Evolutionary conservation across 768 basidiomycete genomes (phyloP).

Genomic region (Suillus fuscotomentosus): DNA sequence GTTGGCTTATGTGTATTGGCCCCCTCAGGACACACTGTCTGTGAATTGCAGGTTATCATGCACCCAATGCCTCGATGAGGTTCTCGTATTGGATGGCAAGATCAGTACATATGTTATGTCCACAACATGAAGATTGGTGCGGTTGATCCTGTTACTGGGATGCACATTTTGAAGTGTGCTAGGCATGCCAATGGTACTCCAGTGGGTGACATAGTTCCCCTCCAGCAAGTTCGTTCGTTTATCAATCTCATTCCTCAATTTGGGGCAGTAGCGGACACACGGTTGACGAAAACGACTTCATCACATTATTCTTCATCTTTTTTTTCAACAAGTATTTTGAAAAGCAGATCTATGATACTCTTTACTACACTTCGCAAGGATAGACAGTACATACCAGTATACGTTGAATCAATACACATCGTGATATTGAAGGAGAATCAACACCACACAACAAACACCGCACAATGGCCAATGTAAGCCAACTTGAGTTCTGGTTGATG

Average conservation of each 20-base stretch:
- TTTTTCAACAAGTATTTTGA: too few species aligned
- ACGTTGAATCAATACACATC: too few species aligned
- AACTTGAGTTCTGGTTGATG: too few species aligned
- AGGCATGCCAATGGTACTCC: constrained; percentile 10
- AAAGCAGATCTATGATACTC: too few species aligned
- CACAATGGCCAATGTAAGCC: too few species aligned
- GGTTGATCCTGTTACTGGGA: constrained; percentile 16
- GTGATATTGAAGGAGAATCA: too few species aligned
- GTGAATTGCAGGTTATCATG: constrained; percentile 18
- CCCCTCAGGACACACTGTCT: constrained; percentile 12
- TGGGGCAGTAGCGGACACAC: constrained; percentile 20
- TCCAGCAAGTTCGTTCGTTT: constrained; percentile 5
- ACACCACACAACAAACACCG: too few species aligned
- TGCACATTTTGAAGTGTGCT: constrained; percentile 22
- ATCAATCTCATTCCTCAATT: constrained; percentile 26
- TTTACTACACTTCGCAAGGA: too few species aligned
- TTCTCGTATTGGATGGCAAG: neutral
- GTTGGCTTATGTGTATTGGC: neutral
- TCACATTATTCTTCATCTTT: neutral
- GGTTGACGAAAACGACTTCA: constrained; percentile 14
- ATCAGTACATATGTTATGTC: constrained; percentile 23
- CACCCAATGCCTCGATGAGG: constrained; percentile 5
- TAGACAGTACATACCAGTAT: too few species aligned
- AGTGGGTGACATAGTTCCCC: constrained; percentile 28
- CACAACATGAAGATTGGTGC: constrained; percentile 20